phyloP scores from a whole-genome alignment of 2,329 filamentous ascomycete genomes.

The Periglandula ipomoeae region DNA sequence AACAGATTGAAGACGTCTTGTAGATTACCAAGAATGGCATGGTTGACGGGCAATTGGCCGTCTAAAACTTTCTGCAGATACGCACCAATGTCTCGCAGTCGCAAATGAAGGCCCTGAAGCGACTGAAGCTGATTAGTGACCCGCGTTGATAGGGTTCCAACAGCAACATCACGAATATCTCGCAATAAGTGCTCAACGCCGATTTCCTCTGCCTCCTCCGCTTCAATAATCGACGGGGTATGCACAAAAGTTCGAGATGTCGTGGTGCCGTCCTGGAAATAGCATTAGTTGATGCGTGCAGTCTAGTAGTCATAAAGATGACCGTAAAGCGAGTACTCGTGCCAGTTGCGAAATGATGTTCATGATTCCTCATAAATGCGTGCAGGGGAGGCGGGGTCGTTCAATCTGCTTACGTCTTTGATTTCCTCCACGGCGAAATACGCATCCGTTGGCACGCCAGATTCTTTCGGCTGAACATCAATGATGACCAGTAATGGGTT shows the following conservation, averaged over 20 bases:
- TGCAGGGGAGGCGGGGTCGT: no score
- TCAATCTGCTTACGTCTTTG: slow-evolving; percentile 87
- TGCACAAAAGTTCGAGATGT: slow-evolving; percentile 97
- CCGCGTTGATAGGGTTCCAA: slow-evolving; percentile 90
- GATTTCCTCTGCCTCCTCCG: slow-evolving; percentile 97
- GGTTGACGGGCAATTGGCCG: slow-evolving; percentile 87
- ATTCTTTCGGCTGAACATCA: slow-evolving; percentile 96
- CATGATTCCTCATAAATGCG: no score
- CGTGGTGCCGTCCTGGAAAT: slow-evolving; percentile 78
- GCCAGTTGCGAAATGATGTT: no score
- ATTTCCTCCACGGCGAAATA: slow-evolving; percentile 99
- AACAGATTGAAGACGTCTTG: slow-evolving; percentile 99
- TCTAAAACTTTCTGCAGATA: slow-evolving; percentile 96
- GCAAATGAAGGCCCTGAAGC: slow-evolving; percentile 87
- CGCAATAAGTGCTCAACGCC: slow-evolving; percentile 95
- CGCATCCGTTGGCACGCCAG: slow-evolving; percentile 93
- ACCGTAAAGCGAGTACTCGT: no score
- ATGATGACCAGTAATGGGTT: slow-evolving; percentile 96
- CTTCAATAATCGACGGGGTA: slow-evolving; percentile 96
- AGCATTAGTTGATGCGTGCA: background rate
- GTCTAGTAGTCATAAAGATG: no score
- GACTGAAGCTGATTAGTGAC: slow-evolving; percentile 98
- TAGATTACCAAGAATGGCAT: slow-evolving; percentile 94
- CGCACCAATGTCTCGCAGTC: slow-evolving; percentile 86
- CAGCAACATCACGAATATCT: slow-evolving; percentile 96